Evolutionary conservation across 2,329 filamentous ascomycete species (phyloP).

Genomic region (Trichoderma sp.): DNA sequence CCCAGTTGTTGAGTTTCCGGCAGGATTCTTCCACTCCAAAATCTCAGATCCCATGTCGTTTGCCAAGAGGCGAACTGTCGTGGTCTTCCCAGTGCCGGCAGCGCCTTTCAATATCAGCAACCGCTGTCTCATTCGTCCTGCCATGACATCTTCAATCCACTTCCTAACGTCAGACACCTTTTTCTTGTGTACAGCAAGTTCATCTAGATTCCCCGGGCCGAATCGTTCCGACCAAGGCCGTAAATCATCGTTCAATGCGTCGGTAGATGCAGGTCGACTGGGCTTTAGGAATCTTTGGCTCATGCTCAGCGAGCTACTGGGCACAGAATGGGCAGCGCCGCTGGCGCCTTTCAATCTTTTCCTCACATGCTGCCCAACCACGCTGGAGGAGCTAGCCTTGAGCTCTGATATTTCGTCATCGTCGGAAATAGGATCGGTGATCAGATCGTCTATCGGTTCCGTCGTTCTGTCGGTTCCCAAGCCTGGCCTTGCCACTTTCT

Average conservation of each 20-base stretch:
- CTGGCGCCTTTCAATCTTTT: constrained; percentile 48
- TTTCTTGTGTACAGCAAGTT: constrained; percentile 90
- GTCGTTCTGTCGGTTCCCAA: constrained; percentile 30
- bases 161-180: constrained; percentile 82
- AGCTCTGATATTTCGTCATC: constrained; percentile 55
- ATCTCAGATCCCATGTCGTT: constrained; percentile 73
- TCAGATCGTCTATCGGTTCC: constrained; percentile 42
- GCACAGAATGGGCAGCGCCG: constrained; percentile 25
- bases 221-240: constrained; percentile 88
- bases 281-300: constrained; percentile 55
- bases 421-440: constrained; percentile 59
- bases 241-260: constrained; percentile 49
- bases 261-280: constrained; percentile 30
- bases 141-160: constrained; percentile 76
- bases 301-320: constrained; percentile 30
- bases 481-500: constrained; percentile 42
- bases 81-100: constrained; percentile 90
- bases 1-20: constrained; percentile 55
- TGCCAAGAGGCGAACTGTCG: constrained; percentile 75
- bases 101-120: constrained; percentile 84
- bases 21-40: constrained; percentile 87
- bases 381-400: constrained; percentile 50
- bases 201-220: constrained; percentile 69
- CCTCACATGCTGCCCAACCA: constrained; percentile 54
- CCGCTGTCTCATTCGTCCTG: constrained; percentile 63